Evolutionary conservation across 306 rosid species (phyloP).

Genomic region (barrel medic (Medicago truncatula)): MtrunA17r5.0-ANR NC_053042.1:54628001-54628500

Average conservation of each 20-base stretch:
- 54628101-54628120: slow-evolving; percentile 5
- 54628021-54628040: background rate
- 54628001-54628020: slow-evolving; percentile 22
- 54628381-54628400: background rate
- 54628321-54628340: background rate
- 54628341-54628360: background rate
- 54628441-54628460: background rate
- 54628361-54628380: background rate
- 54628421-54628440: no score
- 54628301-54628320: background rate
- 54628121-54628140: background rate
- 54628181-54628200: background rate
- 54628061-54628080: background rate
- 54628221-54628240: background rate
- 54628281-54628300: background rate
- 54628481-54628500: background rate
- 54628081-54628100: background rate
- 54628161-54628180: background rate
- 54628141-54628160: background rate
- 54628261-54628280: background rate
- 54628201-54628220: background rate
- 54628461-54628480: background rate
- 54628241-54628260: background rate
- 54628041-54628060: slow-evolving; percentile 16
- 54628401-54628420: no score